A percentile compares a stretch with the other conserved stretches of the same genome.
phyloP scores from a whole-genome alignment of 371 early-diverging fungal genomes.

The Syncephalis fuscata region DNA sequence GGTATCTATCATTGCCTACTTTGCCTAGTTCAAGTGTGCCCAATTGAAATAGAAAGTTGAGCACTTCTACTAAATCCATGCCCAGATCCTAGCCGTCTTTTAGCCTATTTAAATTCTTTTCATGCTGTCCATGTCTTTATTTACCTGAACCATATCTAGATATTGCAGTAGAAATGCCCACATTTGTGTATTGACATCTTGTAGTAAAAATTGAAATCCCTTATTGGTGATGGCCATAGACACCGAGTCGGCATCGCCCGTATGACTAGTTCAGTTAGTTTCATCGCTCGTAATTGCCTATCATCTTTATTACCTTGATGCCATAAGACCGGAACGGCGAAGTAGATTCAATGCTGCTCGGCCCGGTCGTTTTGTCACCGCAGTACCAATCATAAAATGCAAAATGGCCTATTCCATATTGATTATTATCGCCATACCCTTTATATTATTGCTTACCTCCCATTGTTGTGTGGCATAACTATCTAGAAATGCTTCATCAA shows the following conservation, averaged over 20 bases:
- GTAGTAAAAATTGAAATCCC: slow-evolving; percentile 91
- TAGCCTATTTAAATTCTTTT: not conserved
- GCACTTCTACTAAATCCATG: slow-evolving; percentile 83
- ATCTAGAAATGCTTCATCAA: slow-evolving; percentile 54
- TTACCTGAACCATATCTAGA: slow-evolving; percentile 64
- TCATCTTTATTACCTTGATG: slow-evolving; percentile 15
- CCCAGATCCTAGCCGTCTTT: slow-evolving; percentile 27
- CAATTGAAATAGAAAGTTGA: slow-evolving; percentile 82
- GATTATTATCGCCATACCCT: not conserved
- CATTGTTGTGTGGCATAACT: slow-evolving; percentile 68
- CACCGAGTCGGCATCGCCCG: slow-evolving; percentile 6
- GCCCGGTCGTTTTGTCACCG: slow-evolving; percentile 42
- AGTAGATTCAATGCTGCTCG: slow-evolving; percentile 63
- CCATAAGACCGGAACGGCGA: slow-evolving; percentile 63
- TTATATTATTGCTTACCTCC: slow-evolving; percentile 31
- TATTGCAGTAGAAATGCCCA: slow-evolving; percentile 93
- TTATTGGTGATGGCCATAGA: slow-evolving; percentile 69
- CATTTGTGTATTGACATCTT: slow-evolving; percentile 84
- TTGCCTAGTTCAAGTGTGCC: slow-evolving; percentile 79
- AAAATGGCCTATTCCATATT: slow-evolving; percentile 52
- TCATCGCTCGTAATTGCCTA: not conserved
- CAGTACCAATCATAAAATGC: slow-evolving; percentile 88
- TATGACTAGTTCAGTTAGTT: not conserved
- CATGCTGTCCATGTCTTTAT: not conserved
- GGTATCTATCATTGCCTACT: slow-evolving; percentile 14